Base-by-base conservation (phyloP, 805 yeast genomes). In the Candida qinlingensis region DNA sequence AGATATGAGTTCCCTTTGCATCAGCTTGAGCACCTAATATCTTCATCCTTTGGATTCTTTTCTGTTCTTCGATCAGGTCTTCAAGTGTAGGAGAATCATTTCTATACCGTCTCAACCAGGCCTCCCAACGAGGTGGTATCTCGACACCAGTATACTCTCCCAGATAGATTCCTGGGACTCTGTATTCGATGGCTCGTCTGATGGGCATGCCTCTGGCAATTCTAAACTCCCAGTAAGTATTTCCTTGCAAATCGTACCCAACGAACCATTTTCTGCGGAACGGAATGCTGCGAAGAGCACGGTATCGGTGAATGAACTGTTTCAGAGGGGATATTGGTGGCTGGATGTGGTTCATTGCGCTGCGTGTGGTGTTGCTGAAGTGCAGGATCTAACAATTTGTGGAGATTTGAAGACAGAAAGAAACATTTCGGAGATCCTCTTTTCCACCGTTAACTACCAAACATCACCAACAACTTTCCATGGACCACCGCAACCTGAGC, bases 221-320 rank as follows among this genome's bases (percentile, higher is more conserved):
- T 45, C 74, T 72, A 64, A 84, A 81, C 62, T 87, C 96, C 96
- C 96, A 87, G 67, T 83, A 87, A 2, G 92, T 81, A 63, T 87
- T 87, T 3, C 94, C 96, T 37, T 80, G 81, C n/a, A 88, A 70
- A 60, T 87, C 96, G 60, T 85, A 87, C 2, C 89, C 68, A 3
- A 62, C 55, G 56, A 87, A 86, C 69, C 81, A 87, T 61, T 73
- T 75, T 47, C 74, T 74, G 38, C 95, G 73, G 63, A 86, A 81
- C 0, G 96, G 96, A 4, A 87, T 73, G 41, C 71, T 75, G 40
- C 83, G 66, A 5, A 85, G 64, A 0, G 90, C 74, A 56, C 75
- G 77, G 80, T 83, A 87, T 55, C 71, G 70, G 64, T 77, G 76
- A 47, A 74, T 68, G 0, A 78, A 48, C 42, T 77, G 76, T 60